Base-by-base conservation (phyloP, 768 basidiomycete species). In the Boletus sp. region DNA sequence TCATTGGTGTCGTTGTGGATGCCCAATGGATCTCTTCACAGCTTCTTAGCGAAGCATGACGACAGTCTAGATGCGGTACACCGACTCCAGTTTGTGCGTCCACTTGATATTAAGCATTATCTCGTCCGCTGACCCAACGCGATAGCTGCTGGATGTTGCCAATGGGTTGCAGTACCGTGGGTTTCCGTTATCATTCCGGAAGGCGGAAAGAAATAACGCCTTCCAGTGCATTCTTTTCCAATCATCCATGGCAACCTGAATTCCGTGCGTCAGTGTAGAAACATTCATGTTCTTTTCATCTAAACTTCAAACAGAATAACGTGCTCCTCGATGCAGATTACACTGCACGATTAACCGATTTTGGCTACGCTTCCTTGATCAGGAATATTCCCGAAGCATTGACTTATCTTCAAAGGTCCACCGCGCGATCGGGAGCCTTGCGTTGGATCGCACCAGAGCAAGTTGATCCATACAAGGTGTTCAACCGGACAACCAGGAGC, bases 361-460 rank as follows among this genome's bases (percentile, higher is more conserved):
- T 81, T 41, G 80, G 80, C 1, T 56, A 64, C 40, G 70, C 72
- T 24, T 76, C 78, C 0, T 11, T 65, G 8, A 28, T 62, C 5
- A 63, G 56, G 2, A 52, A 44, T 12, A 62, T 55, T 10, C 60
- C 57, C 0, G 57, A 62, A 30, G 56, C 37, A 7, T n/a, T 57
- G 15, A 3, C 2, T 0, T 62, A 58, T 37, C 60, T 65, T 0
- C 57, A 57, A 28, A 40, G 35, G 49, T 66, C 50, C 65, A 78
- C 51, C 63, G 65, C 4, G 71, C 75, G 20, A 20, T 44, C 59
- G 1, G 66, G 65, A 4, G 74, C 78, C 9, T 67, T 79, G 35
- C 73, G 79, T 0, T 81, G 79, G 77, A 71, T 72, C 2, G 78
- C 80, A 20, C 67, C 78, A 0, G 64, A 74, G 17, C 67, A 64